These are phyloP conservation scores for Limtongia smithiae DNA, from an alignment of 805 yeast species.

Conservation along the genomic window DNA sequence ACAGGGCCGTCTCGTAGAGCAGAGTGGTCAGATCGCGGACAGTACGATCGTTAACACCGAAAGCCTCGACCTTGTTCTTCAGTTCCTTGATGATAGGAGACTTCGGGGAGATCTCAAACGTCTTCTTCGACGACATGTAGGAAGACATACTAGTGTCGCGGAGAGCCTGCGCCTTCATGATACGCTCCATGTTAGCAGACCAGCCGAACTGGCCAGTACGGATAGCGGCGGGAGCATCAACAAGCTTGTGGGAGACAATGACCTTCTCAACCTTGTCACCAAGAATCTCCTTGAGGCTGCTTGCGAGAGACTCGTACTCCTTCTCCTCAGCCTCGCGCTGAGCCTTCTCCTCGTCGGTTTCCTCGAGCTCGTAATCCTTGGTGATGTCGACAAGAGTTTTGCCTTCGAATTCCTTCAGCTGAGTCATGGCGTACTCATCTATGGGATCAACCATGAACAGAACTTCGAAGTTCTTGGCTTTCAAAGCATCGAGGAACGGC, in stretches of 20 bases:
- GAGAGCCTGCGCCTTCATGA: slow-evolving; percentile 99
- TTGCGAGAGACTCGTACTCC: slow-evolving; percentile 90
- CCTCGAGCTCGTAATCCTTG: slow-evolving; percentile 94
- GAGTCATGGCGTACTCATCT: slow-evolving; percentile 99
- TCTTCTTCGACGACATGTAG: slow-evolving; percentile 99
- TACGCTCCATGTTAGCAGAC: slow-evolving; percentile 99
- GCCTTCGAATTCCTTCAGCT: slow-evolving; percentile 98
- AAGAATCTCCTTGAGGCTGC: slow-evolving; percentile 91
- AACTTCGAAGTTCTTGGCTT: slow-evolving; percentile 98
- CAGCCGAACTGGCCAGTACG: slow-evolving; percentile 99
- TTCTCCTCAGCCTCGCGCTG: slow-evolving; percentile 89
- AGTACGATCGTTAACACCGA: slow-evolving; percentile 97
- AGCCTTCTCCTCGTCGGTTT: slow-evolving; percentile 96
- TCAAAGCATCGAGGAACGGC: slow-evolving; percentile 97
- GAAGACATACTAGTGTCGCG: slow-evolving; percentile 98
- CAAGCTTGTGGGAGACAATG: slow-evolving; percentile 93
- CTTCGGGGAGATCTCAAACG: slow-evolving; percentile 96
- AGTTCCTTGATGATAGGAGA: slow-evolving; percentile 93
- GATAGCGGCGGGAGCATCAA: slow-evolving; percentile 99
- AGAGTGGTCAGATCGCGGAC: slow-evolving; percentile 96
- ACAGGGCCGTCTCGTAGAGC: slow-evolving; percentile 94
- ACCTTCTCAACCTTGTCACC: slow-evolving; percentile 99
- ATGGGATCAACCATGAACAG: slow-evolving; percentile 98
- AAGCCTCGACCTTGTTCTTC: slow-evolving; percentile 92
- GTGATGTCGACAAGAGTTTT: slow-evolving; percentile 98